Percentiles rank a stretch among this genome's conserved stretches.
These are phyloP conservation scores for Bremia lactucae DNA, from an alignment of 352 stramenopile genomes.

Conservation along the genomic window DNA sequence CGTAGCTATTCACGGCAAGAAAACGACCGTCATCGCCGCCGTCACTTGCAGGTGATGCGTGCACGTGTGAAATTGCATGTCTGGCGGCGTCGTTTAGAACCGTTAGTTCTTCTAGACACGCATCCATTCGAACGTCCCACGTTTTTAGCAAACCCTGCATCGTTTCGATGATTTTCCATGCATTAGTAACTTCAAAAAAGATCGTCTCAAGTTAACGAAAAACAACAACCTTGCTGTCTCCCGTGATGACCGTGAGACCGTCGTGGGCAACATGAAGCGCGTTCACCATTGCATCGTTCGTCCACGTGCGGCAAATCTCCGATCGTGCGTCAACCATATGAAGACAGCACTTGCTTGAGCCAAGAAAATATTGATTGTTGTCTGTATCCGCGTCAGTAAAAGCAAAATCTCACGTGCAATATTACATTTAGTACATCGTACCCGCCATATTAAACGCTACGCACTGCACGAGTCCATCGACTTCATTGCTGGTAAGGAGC, in stretches of 20 bases:
- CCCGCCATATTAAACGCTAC: slow-evolving; percentile 72
- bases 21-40: slow-evolving; percentile 69
- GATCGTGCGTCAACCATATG: slow-evolving; percentile 64
- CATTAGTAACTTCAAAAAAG: slow-evolving; percentile 4
- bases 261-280: slow-evolving; percentile 68
- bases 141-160: slow-evolving; percentile 73
- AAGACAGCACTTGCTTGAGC: slow-evolving; percentile 71
- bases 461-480: slow-evolving; percentile 75
- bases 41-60: slow-evolving; percentile 63
- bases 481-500: slow-evolving; percentile 47
- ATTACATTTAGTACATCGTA: slow-evolving; percentile 6
- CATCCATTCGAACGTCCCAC: slow-evolving; percentile 77
- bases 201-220: too few relatives aligned
- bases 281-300: slow-evolving; percentile 84
- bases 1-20: slow-evolving; percentile 80
- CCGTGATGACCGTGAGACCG: slow-evolving; percentile 68
- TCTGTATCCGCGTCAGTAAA: slow-evolving; percentile 31
- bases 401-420: background rate
- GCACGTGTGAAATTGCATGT: slow-evolving; percentile 78
- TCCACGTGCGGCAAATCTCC: slow-evolving; percentile 48
- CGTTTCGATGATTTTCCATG: background rate
- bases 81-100: slow-evolving; percentile 63
- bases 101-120: slow-evolving; percentile 67
- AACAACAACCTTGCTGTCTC: slow-evolving; percentile 60
- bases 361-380: slow-evolving; percentile 73